Conservation (phyloP, 169 alveolate genomes). For the Plasmodium knowlesi region DNA sequence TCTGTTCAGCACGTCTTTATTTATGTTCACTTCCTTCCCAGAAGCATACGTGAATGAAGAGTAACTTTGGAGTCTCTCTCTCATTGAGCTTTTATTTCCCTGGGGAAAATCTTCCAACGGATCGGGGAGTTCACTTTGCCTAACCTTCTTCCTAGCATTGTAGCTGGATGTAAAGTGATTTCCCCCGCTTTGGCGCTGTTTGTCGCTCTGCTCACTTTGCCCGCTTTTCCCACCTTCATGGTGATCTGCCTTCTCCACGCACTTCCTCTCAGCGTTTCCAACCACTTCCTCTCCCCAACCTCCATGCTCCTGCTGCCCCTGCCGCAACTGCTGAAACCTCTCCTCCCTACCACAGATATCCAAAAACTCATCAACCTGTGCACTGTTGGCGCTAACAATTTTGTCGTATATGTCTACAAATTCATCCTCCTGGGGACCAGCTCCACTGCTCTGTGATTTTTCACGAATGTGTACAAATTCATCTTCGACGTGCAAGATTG, state of each 20-base stretch:
- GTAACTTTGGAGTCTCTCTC: neutral
- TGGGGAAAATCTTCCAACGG: neutral
- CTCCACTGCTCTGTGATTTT: neutral
- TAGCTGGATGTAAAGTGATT: neutral
- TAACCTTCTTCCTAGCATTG: neutral
- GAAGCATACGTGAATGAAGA: slow-evolving; percentile 45
- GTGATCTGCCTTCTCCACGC: neutral
- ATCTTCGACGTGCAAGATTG: neutral
- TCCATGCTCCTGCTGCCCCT: neutral
- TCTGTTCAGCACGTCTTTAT: slow-evolving; percentile 27
- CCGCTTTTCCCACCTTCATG: neutral
- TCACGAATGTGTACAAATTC: neutral
- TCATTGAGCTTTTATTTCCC: neutral
- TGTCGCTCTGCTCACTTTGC: neutral
- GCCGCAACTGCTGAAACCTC: neutral
- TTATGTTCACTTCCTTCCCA: slow-evolving; percentile 52
- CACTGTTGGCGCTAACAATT: neutral
- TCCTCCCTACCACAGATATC: neutral
- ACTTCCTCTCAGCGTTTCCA: neutral
- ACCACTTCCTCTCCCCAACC: neutral
- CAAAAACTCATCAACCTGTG: neutral
- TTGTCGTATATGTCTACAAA: slow-evolving; percentile 27
- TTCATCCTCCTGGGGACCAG: slow-evolving; percentile 1
- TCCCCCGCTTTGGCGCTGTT: neutral
- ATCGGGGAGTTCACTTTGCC: neutral